These are phyloP conservation scores for Bruguiera parviflora DNA, from an alignment of 345 rosid species.

Conservation along the genomic window DNA sequence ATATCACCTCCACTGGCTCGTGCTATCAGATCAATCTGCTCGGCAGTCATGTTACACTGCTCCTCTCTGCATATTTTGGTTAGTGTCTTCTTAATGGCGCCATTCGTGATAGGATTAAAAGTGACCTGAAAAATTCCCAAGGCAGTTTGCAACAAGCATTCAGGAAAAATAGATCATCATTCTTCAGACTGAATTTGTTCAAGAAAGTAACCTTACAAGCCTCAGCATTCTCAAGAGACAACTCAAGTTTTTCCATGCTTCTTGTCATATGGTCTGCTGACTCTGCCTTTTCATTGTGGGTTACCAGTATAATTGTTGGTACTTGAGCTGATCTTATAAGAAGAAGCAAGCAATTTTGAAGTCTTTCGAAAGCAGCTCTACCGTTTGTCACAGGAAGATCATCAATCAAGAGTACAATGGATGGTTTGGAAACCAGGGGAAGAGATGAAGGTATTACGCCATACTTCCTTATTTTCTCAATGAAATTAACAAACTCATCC, in stretches of 20 bases:
- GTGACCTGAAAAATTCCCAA: conserved; percentile 54
- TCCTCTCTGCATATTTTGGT: conserved; percentile 74
- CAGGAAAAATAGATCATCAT: conserved; percentile 1
- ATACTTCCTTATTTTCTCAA: conserved; percentile 67
- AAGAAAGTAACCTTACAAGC: conserved; percentile 71
- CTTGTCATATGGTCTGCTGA: conserved; percentile 48
- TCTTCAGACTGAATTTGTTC: conserved; percentile 19
- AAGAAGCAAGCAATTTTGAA: conserved; percentile 58
- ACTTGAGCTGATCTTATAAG: conserved; percentile 63
- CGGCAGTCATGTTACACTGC: conserved; percentile 44
- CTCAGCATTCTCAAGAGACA: conserved; percentile 71
- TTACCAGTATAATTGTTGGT: conserved; percentile 68
- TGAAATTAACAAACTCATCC: conserved; percentile 84
- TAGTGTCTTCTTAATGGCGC: conserved; percentile 69
- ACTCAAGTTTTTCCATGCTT: conserved; percentile 60
- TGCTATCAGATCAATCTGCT: conserved; percentile 72
- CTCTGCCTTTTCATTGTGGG: conserved; percentile 56
- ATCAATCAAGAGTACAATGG: conserved; percentile 66
- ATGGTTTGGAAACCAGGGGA: conserved; percentile 34
- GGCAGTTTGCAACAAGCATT: conserved; percentile 27
- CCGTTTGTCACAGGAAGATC: conserved; percentile 80
- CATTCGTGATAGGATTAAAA: conserved; percentile 83
- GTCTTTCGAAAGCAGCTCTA: conserved; percentile 66
- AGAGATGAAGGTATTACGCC: conserved; percentile 55
- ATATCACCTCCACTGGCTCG: conserved; percentile 92